Percentiles rank a stretch among this genome's conserved stretches.
Conservation (phyloP, 2,329 filamentous ascomycete species). For the Microdochium bolleyi region DNA sequence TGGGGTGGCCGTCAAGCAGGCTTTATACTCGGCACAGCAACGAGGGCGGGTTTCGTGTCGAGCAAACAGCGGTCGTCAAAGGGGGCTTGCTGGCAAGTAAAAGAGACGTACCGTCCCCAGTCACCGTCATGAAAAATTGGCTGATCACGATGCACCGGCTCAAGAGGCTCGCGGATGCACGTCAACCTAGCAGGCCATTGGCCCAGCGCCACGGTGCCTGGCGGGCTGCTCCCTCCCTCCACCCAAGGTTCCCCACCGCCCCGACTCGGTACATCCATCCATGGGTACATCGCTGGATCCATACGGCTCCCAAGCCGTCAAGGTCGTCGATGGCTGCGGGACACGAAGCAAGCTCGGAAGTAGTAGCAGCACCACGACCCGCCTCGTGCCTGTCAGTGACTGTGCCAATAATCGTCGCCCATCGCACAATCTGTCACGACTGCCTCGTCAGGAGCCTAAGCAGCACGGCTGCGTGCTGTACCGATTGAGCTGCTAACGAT, state of each 20-base stretch:
- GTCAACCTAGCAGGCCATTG: background rate
- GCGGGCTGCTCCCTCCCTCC: background rate
- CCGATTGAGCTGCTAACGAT: too few relatives aligned
- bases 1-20: background rate
- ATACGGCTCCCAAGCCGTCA: too few relatives aligned
- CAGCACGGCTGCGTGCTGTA: too few relatives aligned
- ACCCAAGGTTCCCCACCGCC: background rate
- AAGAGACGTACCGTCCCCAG: background rate
- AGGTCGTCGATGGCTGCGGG: too few relatives aligned
- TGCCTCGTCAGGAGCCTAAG: too few relatives aligned
- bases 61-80: background rate
- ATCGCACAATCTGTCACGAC: too few relatives aligned
- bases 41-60: background rate
- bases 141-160: background rate
- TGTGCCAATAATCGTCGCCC: too few relatives aligned
- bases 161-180: background rate
- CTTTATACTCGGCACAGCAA: background rate
- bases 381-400: too few relatives aligned
- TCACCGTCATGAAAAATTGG: background rate
- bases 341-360: too few relatives aligned
- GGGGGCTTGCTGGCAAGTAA: background rate
- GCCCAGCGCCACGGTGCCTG: background rate
- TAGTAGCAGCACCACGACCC: too few relatives aligned
- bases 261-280: background rate
- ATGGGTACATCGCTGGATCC: too few relatives aligned